Evolutionary conservation across 495 filamentous ascomycete genomes (phyloP), one percentile per base, ranked within the genome.

Genomic region (Tuber borchii): DNA sequence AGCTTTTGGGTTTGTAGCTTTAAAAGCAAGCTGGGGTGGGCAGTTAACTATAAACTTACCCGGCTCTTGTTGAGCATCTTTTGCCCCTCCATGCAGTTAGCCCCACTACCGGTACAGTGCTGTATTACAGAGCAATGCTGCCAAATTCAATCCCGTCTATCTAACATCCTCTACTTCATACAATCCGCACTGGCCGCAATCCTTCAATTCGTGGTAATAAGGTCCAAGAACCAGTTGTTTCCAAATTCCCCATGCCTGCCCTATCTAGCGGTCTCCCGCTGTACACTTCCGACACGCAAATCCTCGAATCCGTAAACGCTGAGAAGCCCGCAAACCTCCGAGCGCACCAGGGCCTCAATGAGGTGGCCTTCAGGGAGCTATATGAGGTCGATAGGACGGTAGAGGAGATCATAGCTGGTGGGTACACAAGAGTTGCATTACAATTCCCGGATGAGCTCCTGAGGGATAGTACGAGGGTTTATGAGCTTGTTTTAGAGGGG

Each of bases 381-480:
- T 98, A 98, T 85, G 95, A 99, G 83, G 92, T 98, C 75, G 86
- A 91, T 76, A 88, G 91, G 73, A 97, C 95, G 0, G 87, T 94
- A 71, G 83, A 86, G 26, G 93, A 97, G 82, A 91, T 99, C 42
- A 85, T 86, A 42, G 83, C 88, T 70, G 90, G 90, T 71, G 87
- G 86, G 82, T 97, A 93, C 86, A 88, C 85, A 73, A 88, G 91
- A 61, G 89, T 98, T 70, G 95, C 93, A 14, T 86, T 99, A 2
- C 95, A 99, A 79, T 97, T 99, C 81, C 96, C 95, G 17, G 95
- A 99, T 85, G 87, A 89, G 19, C 93, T 98, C 91, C 85, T 99
- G 42, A 86, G 87, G 0, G 94, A 98, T 88, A 93, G 91, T 16
- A 92, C 93, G 17, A 86, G 90, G 75, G 93, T 98, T 1, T 93